Base-by-base conservation (phyloP, 2,329 filamentous ascomycete genomes). In the Pseudopyricularia cyperi region DNA sequence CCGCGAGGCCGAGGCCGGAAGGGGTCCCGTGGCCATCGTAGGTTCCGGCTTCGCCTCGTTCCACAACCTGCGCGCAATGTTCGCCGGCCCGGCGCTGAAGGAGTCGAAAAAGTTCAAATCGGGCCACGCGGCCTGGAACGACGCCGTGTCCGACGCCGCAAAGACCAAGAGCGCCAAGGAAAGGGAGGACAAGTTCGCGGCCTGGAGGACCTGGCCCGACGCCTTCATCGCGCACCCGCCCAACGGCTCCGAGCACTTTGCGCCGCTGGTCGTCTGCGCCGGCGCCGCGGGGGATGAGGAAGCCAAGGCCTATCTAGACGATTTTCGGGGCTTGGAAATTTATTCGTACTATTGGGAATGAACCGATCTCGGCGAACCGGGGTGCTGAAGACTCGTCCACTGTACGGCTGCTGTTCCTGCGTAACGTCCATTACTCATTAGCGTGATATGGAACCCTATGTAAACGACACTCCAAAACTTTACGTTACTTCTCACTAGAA, bases 41-140 rank as follows among this genome's bases (percentile, higher is more conserved):
- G 78, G 78, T n/a, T 79, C 75, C 0, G 78, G 78, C 24, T 80
- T 80, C 57, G 76, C 78, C 1, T 75, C 73, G 3, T 68, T 80
- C 52, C 78, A 81, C 61, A 80, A 80, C 60, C 58, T 80, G 8
- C 62, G 66, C 24, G 57, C 68, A 30, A 73, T 80, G 70, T 68
- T 71, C 28, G 52, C 58, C 15, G 58, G 61, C 4, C 48, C 56
- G 3, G 55, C 54, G 5, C 54, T 54, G 11, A 9, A 11, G 8
- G 19, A 14, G 11, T 33, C 52, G 6, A 58, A 58, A 1, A 53
- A 57, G 28, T 60, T 71, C 51, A 59, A 54, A 39, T 52, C 48
- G 5, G 52, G 60, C 15, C 64, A 66, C 2, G 57, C 58, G 12
- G 60, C 59, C 48, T 81, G 76, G 75, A 79, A 73, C 59, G 56